phyloP scores from a whole-genome alignment of 352 stramenopile species.

The Phytophthora litchii region DNA sequence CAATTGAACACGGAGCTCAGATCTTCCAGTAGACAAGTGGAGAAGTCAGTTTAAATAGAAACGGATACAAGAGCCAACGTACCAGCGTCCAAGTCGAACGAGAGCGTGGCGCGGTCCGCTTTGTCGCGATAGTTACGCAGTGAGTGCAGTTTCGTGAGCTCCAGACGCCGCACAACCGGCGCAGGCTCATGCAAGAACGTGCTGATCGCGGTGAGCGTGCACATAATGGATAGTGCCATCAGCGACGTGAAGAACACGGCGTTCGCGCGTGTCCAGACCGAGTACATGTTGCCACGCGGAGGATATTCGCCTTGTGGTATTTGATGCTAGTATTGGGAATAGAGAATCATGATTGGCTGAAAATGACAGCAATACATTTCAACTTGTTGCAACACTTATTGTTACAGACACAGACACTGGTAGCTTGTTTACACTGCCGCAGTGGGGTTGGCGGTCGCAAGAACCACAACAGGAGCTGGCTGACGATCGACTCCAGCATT shows the following conservation, averaged over 20 bases:
- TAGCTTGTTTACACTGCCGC: constrained; percentile 24
- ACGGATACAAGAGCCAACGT: constrained; percentile 5
- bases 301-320: constrained; percentile 15
- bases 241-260: constrained; percentile 85
- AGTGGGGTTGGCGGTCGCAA: constrained; percentile 21
- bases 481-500: constrained; percentile 29
- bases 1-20: constrained; percentile 90
- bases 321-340: neutral
- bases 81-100: constrained; percentile 85
- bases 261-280: constrained; percentile 86
- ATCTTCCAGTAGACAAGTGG: constrained; percentile 35
- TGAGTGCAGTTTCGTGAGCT: constrained; percentile 75
- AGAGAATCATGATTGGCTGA: constrained; percentile 15
- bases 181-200: constrained; percentile 68
- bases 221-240: constrained; percentile 76
- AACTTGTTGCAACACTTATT: constrained; percentile 14
- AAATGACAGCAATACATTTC: neutral
- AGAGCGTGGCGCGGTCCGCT: constrained; percentile 79
- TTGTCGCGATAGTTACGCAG: constrained; percentile 85
- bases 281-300: constrained; percentile 67
- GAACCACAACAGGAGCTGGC: constrained; percentile 23
- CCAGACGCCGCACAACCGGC: constrained; percentile 65
- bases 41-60: constrained; percentile 9
- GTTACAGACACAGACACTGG: constrained; percentile 15
- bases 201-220: constrained; percentile 71